Evolutionary conservation across 2,329 filamentous ascomycete genomes (phyloP), one percentile per base, ranked within the genome.

Genomic region (Aspergillus luchuensis): DNA sequence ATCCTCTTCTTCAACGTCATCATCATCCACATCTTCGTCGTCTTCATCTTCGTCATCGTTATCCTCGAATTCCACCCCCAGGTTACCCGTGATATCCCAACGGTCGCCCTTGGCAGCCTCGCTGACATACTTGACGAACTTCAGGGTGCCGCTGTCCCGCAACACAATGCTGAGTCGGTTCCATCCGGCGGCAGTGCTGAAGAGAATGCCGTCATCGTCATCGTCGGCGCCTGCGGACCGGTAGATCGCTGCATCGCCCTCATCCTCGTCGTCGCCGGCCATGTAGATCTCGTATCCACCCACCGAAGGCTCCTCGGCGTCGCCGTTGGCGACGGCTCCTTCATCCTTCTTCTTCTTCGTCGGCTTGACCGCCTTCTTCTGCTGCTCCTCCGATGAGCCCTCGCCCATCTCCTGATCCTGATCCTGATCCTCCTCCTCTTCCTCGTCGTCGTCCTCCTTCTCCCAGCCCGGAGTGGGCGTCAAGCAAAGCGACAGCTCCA

Each of bases 101-200:
- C 95, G 84, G 78, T 98, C 95, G 0, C 95, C 95, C 71, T 86
- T 86, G 7, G 95, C 95, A 54, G 84, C 86, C 61, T 83, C 83
- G 76, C 90, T 96, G 21, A 99, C 90, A 75, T 98, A 99, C 81
- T 98, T 99, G 71, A 98, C 92, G 74, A 99, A 99, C 74, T 91
- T 89, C 72, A 99, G 82, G 13, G 90, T 89, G 13, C 91, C 93
- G 67, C 86, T 87, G 74, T 99, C 95, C 60, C 95, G 85, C 67
- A 98, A 80, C 33, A 98, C 95, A 66, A 99, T 87, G 65, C 89
- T 92, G 80, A 99, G 83, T 65, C 90, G 91, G 76, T 98, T 98
- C 95, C 95, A 99, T 7, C 81, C 80, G 2, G 89, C 87, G 0
- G 87, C 83, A 69, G 87, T 88, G 50, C 84, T 87, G 73, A 91